phyloP scores from a whole-genome alignment of 148 eudicot genomes.

The Arctostaphylos glauca region DNA sequence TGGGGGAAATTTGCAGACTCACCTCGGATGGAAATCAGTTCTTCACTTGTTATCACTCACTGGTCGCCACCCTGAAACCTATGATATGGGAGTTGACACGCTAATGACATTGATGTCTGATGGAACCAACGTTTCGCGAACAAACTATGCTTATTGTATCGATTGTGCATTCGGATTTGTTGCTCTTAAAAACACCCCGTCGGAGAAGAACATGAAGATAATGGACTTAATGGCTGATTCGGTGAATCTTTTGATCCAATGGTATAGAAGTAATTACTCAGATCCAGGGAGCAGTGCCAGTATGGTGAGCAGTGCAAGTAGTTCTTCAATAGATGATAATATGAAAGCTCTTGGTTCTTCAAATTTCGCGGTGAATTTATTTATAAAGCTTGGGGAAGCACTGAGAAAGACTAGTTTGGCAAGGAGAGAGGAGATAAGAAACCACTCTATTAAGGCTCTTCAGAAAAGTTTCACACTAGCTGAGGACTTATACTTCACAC shows the following conservation, averaged over 20 bases:
- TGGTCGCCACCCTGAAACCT: constrained; percentile 71
- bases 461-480: constrained; percentile 65
- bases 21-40: constrained; percentile 73
- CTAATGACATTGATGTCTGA: constrained; percentile 53
- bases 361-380: constrained; percentile 43
- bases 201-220: constrained; percentile 63
- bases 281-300: constrained; percentile 60
- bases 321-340: constrained; percentile 44
- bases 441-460: constrained; percentile 65
- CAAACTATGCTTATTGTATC: constrained; percentile 56
- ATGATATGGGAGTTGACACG: constrained; percentile 70
- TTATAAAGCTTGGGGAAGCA: constrained; percentile 73
- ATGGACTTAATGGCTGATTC: constrained; percentile 80
- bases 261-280: constrained; percentile 54
- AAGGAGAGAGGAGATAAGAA: constrained; percentile 80
- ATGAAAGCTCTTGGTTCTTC: constrained; percentile 20
- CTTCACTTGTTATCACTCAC: constrained; percentile 62
- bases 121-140: constrained; percentile 34
- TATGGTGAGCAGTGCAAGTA: constrained; percentile 45
- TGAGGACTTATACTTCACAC: constrained; percentile 55
- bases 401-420: constrained; percentile 78
- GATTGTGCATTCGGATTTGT: constrained; percentile 88
- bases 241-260: constrained; percentile 57
- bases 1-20: constrained; percentile 57
- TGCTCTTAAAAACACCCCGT: constrained; percentile 64